phyloP scores from a whole-genome alignment of 1,284 basidiomycete species.

The Fomitopsis palustris region DNA sequence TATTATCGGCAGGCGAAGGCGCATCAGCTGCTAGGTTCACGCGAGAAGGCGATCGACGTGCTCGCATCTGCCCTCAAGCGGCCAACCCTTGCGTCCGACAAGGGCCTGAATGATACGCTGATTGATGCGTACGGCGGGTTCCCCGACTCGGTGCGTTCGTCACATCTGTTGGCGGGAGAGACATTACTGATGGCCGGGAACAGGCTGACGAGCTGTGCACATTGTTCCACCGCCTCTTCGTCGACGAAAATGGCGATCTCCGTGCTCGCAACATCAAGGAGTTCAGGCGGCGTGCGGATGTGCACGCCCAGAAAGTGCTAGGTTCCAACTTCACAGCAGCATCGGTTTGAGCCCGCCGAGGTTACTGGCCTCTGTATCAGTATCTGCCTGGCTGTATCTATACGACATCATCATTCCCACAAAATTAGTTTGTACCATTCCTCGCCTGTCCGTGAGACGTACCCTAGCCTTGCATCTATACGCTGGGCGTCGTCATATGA shows the following conservation, averaged over 20 bases:
- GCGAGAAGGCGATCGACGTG: slow-evolving; percentile 12
- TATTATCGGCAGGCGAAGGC: slow-evolving; percentile 24
- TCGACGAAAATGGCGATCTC: slow-evolving; percentile 6
- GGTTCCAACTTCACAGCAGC: slow-evolving; percentile 3
- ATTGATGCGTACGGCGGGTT: slow-evolving; percentile 17
- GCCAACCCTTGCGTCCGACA: slow-evolving; percentile 11
- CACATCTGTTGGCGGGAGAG: not conserved
- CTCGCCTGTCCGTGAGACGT: too few relatives aligned
- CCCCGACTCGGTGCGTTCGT: slow-evolving; percentile 8
- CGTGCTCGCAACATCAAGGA: slow-evolving; percentile 9
- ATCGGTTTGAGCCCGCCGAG: not conserved
- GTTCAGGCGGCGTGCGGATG: slow-evolving; percentile 10
- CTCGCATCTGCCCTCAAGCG: slow-evolving; percentile 13
- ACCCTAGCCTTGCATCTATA: too few relatives aligned
- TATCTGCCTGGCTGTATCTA: too few relatives aligned
- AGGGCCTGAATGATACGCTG: slow-evolving; percentile 17
- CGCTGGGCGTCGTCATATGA: too few relatives aligned
- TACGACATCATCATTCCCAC: too few relatives aligned
- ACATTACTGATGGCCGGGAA: not conserved
- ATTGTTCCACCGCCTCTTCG: slow-evolving; percentile 13
- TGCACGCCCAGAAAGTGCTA: slow-evolving; percentile 10
- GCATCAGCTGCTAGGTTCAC: slow-evolving; percentile 12
- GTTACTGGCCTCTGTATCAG: too few relatives aligned
- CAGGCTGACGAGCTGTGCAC: slow-evolving; percentile 8
- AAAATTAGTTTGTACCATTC: too few relatives aligned